Conservation (phyloP, 1,284 basidiomycete genomes). For the Trametes versicolor region DNA sequence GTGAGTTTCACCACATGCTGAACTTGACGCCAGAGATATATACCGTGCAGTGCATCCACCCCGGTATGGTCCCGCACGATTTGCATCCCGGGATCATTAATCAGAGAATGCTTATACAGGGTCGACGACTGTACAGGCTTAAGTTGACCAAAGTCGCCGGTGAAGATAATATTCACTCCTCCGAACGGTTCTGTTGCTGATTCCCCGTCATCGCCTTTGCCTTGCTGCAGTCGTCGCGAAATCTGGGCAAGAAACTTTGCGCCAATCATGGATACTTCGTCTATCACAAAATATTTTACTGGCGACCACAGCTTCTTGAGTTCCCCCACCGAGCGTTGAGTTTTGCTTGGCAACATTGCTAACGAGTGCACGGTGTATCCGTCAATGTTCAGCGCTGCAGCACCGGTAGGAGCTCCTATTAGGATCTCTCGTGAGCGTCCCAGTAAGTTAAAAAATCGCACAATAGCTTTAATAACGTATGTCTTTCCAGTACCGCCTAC, state of each 20-base stretch:
- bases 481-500: slow-evolving; percentile 34
- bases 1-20: background rate
- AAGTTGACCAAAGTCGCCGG: slow-evolving; percentile 31
- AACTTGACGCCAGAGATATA: slow-evolving; percentile 4
- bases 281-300: slow-evolving; percentile 7
- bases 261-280: slow-evolving; percentile 20
- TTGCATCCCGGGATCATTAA: slow-evolving; percentile 2
- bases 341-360: slow-evolving; percentile 11
- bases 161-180: slow-evolving; percentile 28
- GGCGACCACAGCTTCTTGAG: background rate
- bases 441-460: background rate
- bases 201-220: background rate
- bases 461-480: slow-evolving; percentile 29
- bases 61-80: background rate
- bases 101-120: slow-evolving; percentile 10
- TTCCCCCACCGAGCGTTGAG: background rate
- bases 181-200: slow-evolving; percentile 16
- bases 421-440: background rate
- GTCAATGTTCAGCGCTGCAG: slow-evolving; percentile 18
- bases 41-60: background rate
- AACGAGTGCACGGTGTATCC: slow-evolving; percentile 30
- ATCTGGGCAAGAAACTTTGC: background rate
- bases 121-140: slow-evolving; percentile 11
- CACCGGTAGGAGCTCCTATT: slow-evolving; percentile 22
- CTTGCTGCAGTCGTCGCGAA: background rate